These are phyloP conservation scores for Hymenoscyphus albidus DNA, from an alignment of 2,329 filamentous ascomycete species.

Conservation along the genomic window DNA sequence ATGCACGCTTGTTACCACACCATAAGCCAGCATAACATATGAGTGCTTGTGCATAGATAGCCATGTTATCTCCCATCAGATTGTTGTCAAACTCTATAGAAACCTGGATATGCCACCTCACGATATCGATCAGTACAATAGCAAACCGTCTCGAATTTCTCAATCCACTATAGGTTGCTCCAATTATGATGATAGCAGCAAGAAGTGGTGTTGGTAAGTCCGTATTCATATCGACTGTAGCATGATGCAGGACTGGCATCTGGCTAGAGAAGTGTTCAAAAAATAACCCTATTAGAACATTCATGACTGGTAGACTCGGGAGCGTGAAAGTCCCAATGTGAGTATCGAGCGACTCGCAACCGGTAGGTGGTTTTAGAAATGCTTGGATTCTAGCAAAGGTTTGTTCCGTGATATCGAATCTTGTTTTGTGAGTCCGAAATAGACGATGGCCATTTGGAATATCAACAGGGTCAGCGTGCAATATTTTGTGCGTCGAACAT, in stretches of 20 bases:
- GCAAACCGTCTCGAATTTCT: slow-evolving; percentile 27
- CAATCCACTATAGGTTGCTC: slow-evolving; percentile 25
- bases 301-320: slow-evolving; percentile 23
- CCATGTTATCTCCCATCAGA: slow-evolving; percentile 26
- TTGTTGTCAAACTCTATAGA: slow-evolving; percentile 24
- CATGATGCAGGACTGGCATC: slow-evolving; percentile 28
- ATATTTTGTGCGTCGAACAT: slow-evolving; percentile 13
- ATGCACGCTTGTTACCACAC: slow-evolving; percentile 30
- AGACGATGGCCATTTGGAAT: slow-evolving; percentile 22
- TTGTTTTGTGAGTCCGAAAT: slow-evolving; percentile 19
- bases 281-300: slow-evolving; percentile 28
- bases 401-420: slow-evolving; percentile 26
- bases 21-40: slow-evolving; percentile 26
- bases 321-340: slow-evolving; percentile 19
- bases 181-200: slow-evolving; percentile 26
- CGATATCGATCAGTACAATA: slow-evolving; percentile 26
- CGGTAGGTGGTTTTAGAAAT: slow-evolving; percentile 17
- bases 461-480: slow-evolving; percentile 20
- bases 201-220: slow-evolving; percentile 27
- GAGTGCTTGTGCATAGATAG: slow-evolving; percentile 27
- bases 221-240: slow-evolving; percentile 25
- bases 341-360: slow-evolving; percentile 15
- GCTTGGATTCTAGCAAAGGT: slow-evolving; percentile 18
- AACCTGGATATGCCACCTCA: slow-evolving; percentile 26
- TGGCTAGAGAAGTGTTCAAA: slow-evolving; percentile 29